Base-by-base conservation (phyloP, 2,329 filamentous ascomycete genomes). In the Colletotrichum sp. region DNA sequence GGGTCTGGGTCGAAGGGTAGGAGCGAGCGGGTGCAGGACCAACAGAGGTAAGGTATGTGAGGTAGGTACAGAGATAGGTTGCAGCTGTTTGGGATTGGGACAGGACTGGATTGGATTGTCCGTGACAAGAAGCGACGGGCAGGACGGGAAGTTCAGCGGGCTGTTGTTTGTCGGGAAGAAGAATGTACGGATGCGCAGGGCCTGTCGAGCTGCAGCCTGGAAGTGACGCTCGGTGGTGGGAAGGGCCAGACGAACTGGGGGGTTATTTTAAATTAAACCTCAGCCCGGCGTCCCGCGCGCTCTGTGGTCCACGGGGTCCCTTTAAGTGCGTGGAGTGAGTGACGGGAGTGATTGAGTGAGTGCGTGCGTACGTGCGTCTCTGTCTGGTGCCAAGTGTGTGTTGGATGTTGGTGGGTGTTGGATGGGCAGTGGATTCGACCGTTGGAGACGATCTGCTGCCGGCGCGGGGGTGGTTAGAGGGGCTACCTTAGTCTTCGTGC, bases 181-280 rank as follows among this genome's bases (percentile, higher is more conserved):
- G 44, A 49, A 49, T n/a, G 44, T 21, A 49, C 44, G 18, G 44
- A 71, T 59, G 52, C 49, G 55, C 73, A 73, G 63, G 57, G 63
- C 63, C 57, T 69, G 34, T 76, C 71, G 57, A 73, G 64, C 73
- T 76, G 70, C 73, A 76, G 73, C 64, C 57, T 73, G 70, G 57
- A 73, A 69, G 73, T 76, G 73, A 76, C 73, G 73, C 73, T 76
- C 70, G 73, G 73, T 73, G 73, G 55, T 59, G 15, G 70, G 44
- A 76, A 52, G 30, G 73, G 73, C 63, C 63, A 76, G 73, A 76
- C 73, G 73, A 76, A 76, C 70, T 63, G 73, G 73, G 72, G 72
- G 70, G 57, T 62, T 73, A 73, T 73, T 67, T 68, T 69, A 65
- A 76, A 69, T 76, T 73, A 73, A 73, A 73, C 73, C 70, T 73